These are phyloP conservation scores for Malassezia caprae DNA, from an alignment of 1,284 basidiomycete species.

Conservation along the genomic window DNA sequence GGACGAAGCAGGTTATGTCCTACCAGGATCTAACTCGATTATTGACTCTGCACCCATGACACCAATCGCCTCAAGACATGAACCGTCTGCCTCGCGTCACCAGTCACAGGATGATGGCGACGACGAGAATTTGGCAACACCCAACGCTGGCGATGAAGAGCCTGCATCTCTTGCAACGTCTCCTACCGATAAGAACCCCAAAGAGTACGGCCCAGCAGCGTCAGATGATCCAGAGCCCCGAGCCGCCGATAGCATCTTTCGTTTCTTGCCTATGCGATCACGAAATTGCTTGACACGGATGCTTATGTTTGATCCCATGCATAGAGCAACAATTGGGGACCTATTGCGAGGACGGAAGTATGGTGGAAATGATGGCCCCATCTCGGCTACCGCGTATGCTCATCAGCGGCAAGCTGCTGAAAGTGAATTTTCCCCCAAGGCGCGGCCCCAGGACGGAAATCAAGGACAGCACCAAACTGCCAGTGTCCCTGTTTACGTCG, in stretches of 20 bases:
- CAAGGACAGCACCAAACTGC: background rate
- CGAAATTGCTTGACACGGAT: constrained; percentile 72
- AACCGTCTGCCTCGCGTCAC: background rate
- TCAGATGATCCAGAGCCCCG: constrained; percentile 21
- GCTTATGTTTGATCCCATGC: constrained; percentile 78
- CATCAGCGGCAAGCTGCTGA: background rate
- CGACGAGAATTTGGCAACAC: background rate
- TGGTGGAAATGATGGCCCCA: constrained; percentile 33
- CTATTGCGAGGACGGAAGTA: constrained; percentile 63
- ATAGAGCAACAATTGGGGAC: constrained; percentile 87
- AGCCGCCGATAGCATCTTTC: constrained; percentile 92
- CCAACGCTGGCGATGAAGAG: background rate
- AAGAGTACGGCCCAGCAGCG: background rate
- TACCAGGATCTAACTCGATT: background rate
- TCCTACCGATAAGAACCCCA: background rate
- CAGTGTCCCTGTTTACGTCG: constrained; percentile 12
- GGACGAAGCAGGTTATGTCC: constrained; percentile 9
- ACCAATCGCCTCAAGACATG: constrained; percentile 3
- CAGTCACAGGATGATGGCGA: background rate
- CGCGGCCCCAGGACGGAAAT: background rate
- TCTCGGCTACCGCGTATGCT: constrained; percentile 28
- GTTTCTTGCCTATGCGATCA: constrained; percentile 81
- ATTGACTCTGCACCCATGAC: background rate
- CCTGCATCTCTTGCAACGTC: background rate
- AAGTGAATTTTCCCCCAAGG: constrained; percentile 23